A percentile compares a stretch with the other conserved stretches of the same genome.
These are phyloP conservation scores for Sindora glabra DNA, from an alignment of 306 rosid species.

Conservation along the genomic window DNA sequence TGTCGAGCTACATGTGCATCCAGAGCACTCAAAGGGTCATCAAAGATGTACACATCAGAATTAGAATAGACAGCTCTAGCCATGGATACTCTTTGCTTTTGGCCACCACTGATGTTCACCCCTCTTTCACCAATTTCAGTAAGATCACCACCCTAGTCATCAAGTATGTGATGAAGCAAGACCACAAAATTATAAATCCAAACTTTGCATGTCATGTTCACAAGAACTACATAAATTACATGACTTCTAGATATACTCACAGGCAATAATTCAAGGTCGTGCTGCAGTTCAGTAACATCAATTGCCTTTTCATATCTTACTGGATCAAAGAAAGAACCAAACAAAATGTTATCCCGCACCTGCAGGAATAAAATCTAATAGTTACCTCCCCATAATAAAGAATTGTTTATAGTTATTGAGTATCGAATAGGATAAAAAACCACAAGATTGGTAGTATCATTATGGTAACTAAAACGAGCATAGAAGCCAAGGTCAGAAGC, in stretches of 20 bases:
- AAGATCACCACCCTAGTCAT: conserved; percentile 65
- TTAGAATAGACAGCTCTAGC: conserved; percentile 89
- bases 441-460: too few relatives aligned
- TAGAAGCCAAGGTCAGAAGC: too few relatives aligned
- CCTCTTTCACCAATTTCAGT: conserved; percentile 99
- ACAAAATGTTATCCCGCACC: conserved; percentile 83
- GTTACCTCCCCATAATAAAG: neutral
- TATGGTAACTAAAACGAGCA: too few relatives aligned
- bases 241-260: conserved; percentile 35
- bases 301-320: conserved; percentile 62
- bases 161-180: conserved; percentile 13
- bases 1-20: conserved; percentile 90
- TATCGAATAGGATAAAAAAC: conserved; percentile 1
- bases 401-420: neutral
- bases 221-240: conserved; percentile 20
- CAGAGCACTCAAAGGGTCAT: conserved; percentile 92
- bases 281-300: conserved; percentile 68
- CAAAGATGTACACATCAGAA: conserved; percentile 80
- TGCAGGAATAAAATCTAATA: conserved; percentile 21
- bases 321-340: conserved; percentile 66
- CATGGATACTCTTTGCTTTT: conserved; percentile 95
- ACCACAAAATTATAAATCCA: conserved; percentile 1
- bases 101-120: conserved; percentile 94
- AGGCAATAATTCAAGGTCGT: conserved; percentile 74
- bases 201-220: neutral